Conservation (phyloP, 2,329 filamentous ascomycete genomes). For the Chaetomiaceae sp. region DNA sequence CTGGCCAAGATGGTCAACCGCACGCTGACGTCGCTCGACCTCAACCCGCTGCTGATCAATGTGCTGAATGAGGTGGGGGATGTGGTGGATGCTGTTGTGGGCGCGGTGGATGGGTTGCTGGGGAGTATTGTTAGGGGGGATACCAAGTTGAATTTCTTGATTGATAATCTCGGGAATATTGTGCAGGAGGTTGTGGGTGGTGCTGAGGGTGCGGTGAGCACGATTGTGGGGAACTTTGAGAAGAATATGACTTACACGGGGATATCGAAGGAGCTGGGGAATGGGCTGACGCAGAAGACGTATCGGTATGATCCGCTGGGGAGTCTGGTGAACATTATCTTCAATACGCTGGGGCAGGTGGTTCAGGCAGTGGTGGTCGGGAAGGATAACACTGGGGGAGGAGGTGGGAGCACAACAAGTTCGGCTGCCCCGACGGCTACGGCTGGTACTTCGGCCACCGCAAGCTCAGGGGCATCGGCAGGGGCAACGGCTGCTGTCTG, state of each 20-base stretch:
- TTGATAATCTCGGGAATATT: slow-evolving; percentile 61
- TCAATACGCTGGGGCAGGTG: slow-evolving; percentile 51
- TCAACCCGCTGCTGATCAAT: slow-evolving; percentile 57
- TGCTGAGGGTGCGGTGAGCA: slow-evolving; percentile 41
- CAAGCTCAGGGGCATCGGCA: background rate
- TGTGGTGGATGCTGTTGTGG: slow-evolving; percentile 50
- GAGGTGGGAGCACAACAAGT: slow-evolving; percentile 6
- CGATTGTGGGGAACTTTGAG: slow-evolving; percentile 55
- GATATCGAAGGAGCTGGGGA: slow-evolving; percentile 32
- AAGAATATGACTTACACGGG: slow-evolving; percentile 54
- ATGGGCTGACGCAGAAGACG: slow-evolving; percentile 45
- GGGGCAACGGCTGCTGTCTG: background rate
- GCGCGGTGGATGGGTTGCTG: slow-evolving; percentile 54
- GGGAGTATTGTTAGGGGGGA: slow-evolving; percentile 55
- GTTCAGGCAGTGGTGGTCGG: slow-evolving; percentile 42
- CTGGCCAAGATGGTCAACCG: slow-evolving; percentile 58
- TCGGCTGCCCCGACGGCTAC: background rate
- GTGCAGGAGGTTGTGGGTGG: slow-evolving; percentile 53
- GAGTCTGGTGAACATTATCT: slow-evolving; percentile 51
- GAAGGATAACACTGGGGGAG: slow-evolving; percentile 19
- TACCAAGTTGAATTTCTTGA: slow-evolving; percentile 49
- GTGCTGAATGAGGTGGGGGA: slow-evolving; percentile 50
- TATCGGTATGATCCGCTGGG: slow-evolving; percentile 48
- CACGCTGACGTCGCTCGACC: slow-evolving; percentile 54
- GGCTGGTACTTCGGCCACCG: background rate